A percentile compares a stretch with the other conserved stretches of the same genome.
Conservation (phyloP, 352 stramenopile genomes). For the Phytophthora cryptogea region DNA sequence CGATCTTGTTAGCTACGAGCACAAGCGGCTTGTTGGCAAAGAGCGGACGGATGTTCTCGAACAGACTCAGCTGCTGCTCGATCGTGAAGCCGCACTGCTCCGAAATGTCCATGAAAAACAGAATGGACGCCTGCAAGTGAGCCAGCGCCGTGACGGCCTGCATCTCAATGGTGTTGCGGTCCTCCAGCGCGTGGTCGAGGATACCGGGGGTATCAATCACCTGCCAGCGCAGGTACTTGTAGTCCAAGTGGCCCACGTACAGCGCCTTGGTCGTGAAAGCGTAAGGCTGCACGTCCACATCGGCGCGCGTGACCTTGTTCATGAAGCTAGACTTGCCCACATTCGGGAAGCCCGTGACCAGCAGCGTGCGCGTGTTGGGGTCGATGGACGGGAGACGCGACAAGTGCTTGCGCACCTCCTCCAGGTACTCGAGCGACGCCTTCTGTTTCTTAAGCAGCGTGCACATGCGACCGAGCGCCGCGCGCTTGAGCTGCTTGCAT, state of each 20-base stretch:
- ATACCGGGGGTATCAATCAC: conserved; percentile 99
- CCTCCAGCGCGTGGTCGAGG: conserved; percentile 98
- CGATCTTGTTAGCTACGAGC: conserved; percentile 99
- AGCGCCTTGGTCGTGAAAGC: conserved; percentile 99
- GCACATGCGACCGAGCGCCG: conserved; percentile 99
- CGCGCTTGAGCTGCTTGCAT: conserved; percentile 99
- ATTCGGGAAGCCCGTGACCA: conserved; percentile 99
- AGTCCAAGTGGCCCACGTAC: conserved; percentile 99
- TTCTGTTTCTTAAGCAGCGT: conserved; percentile 99
- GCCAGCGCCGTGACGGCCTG: conserved; percentile 99
- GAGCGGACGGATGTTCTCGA: conserved; percentile 97
- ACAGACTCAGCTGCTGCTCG: conserved; percentile 97
- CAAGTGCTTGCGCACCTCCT: conserved; percentile 98
- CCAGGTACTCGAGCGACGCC: conserved; percentile 97
- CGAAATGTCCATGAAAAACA: conserved; percentile 99
- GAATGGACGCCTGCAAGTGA: conserved; percentile 98
- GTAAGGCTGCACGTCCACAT: conserved; percentile 99
- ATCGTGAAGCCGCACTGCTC: conserved; percentile 99
- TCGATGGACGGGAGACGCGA: conserved; percentile 98
- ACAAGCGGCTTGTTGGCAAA: conserved; percentile 99
- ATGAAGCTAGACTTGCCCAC: conserved; percentile 99
- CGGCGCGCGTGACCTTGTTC: conserved; percentile 99
- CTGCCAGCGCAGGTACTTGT: conserved; percentile 99
- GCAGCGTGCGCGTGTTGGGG: conserved; percentile 98
- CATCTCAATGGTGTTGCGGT: conserved; percentile 99